phyloP scores from a whole-genome alignment of 1,139 yeast genomes.

The Candida sanyaensis region DNA sequence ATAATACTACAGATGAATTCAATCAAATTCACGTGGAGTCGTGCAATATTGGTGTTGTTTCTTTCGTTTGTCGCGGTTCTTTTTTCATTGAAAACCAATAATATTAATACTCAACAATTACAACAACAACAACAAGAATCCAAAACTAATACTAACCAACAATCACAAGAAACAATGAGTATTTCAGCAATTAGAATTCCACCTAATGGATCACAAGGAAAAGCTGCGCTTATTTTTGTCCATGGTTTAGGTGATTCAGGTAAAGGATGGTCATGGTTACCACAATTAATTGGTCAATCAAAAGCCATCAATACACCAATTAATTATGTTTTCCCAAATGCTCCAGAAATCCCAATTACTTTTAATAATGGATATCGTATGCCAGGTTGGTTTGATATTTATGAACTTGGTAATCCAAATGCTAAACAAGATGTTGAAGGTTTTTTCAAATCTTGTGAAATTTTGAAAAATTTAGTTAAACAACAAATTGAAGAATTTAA shows the following conservation, averaged over 20 bases:
- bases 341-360: conserved; percentile 72
- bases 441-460: conserved; percentile 55
- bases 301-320: conserved; percentile 54
- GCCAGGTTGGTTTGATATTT: conserved; percentile 91
- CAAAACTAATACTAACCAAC: neutral
- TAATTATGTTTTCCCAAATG: conserved; percentile 85
- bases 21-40: neutral
- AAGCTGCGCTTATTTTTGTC: conserved; percentile 69
- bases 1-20: too few species aligned
- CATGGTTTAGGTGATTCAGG: conserved; percentile 96
- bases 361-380: conserved; percentile 64
- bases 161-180: conserved; percentile 10
- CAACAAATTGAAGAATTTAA: conserved; percentile 63
- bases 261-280: conserved; percentile 83
- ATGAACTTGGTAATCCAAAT: conserved; percentile 50
- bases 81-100: neutral
- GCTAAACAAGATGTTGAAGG: conserved; percentile 65
- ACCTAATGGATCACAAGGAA: conserved; percentile 27
- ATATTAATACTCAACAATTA: neutral
- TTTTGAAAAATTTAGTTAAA: conserved; percentile 54
- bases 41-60: neutral
- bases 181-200: conserved; percentile 25
- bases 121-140: neutral
- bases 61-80: neutral
- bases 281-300: conserved; percentile 46